Evolutionary conservation across 148 eudicot genomes (phyloP).

Genomic region (Dysphania ambrosioides): DNA sequence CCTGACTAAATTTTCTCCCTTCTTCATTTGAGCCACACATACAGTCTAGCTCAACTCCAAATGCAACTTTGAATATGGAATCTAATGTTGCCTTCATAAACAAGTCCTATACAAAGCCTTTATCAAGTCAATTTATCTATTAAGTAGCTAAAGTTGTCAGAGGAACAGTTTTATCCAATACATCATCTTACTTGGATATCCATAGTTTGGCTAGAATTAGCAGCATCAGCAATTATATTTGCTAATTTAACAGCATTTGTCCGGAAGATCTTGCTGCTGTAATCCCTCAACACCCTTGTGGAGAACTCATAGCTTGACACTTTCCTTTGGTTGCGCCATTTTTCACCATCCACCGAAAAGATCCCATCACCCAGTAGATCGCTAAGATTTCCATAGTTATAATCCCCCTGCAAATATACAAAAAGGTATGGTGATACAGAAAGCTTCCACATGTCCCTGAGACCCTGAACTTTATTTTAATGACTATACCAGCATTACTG

Average conservation of each 20-base stretch:
- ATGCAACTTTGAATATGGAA: conserved; percentile 62
- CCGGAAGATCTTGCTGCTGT: conserved; percentile 49
- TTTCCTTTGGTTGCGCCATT: conserved; percentile 73
- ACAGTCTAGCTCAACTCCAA: conserved; percentile 68
- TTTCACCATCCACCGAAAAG: conserved; percentile 69
- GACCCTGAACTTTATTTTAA: not conserved
- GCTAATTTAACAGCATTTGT: conserved; percentile 56
- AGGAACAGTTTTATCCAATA: not conserved
- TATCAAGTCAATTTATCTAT: not conserved
- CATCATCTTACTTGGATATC: conserved; percentile 59
- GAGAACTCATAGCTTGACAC: conserved; percentile 68
- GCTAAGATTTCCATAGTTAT: conserved; percentile 37
- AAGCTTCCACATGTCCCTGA: not conserved
- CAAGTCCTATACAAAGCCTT: conserved; percentile 45
- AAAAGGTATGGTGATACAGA: not conserved
- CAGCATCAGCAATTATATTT: conserved; percentile 48
- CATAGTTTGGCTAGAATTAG: conserved; percentile 33
- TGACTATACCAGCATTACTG: not conserved
- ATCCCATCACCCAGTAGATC: conserved; percentile 77
- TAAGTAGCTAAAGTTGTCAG: not conserved
- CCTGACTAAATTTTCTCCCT: conserved; percentile 46
- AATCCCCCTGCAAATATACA: conserved; percentile 40
- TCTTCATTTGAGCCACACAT: conserved; percentile 60
- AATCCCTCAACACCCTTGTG: conserved; percentile 56
- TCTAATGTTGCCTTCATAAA: conserved; percentile 76